Evolutionary conservation across 768 basidiomycete species (phyloP), one percentile per base, ranked within the genome.

Genomic region (Pleurotus citrinopileatus): DNA sequence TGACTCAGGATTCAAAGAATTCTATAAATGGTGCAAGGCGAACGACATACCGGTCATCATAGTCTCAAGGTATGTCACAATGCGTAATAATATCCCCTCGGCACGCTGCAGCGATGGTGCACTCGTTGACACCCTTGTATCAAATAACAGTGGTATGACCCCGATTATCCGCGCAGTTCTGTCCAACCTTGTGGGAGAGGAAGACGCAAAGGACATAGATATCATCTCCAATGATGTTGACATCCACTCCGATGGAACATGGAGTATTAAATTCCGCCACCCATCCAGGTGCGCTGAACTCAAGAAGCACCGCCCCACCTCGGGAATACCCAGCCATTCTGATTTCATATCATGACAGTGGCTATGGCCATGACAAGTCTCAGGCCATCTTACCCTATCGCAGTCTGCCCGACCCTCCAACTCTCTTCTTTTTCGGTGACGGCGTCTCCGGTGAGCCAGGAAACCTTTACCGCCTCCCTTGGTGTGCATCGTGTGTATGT

Each of bases 391-490:
- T 95, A 28, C 95, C 92, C 0, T 99, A 98, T 71, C 77, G 85
- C n/a, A 71, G 76, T 37, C 77, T 95, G 38, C 60, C 73, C 4
- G 66, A 82, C 43, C 83, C 86, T 3, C 96, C 97, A 2, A 85
- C 81, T 1, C 74, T 96, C 8, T 96, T 99, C 72, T 99, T 97
- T 82, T 95, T 97, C 59, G 97, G 97, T 0, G 97, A 99, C 66
- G 97, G 97, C 28, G 97, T 97, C 46, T 94, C 92, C 53, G 94
- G 93, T 91, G 55, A 37, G 80, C 71, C 25, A 54, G 8, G 3
- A 8, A 44, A 42, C 12, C 27, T 29, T 42, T 27, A 19, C 45
- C 10, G 12, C 27, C 20, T 42, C n/a, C 10, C 38, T 45, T 23
- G 19, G 29, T 55, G 23, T 25, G n/a, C 37, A 43, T 44, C 51